Evolutionary conservation across 495 filamentous ascomycete species (phyloP).

Genomic region (Daldinia bambusicola): DNA sequence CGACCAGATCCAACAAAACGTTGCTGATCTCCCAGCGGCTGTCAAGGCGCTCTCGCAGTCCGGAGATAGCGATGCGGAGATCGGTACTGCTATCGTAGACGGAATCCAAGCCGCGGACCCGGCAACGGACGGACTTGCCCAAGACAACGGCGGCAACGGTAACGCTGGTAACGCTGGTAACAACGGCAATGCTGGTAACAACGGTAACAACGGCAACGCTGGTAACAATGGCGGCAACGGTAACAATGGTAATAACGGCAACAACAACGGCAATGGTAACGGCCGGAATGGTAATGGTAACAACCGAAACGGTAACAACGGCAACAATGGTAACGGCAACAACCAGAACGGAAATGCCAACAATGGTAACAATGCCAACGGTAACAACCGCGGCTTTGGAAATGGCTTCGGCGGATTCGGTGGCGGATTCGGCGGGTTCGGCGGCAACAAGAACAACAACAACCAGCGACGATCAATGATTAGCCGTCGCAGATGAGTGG

Average conservation of each 20-base stretch:
- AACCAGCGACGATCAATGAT: neutral
- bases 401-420: neutral
- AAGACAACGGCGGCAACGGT: neutral
- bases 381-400: neutral
- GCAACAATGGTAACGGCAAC: neutral
- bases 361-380: neutral
- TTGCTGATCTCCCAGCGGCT: conserved; percentile 51
- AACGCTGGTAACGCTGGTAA: conserved; percentile 3
- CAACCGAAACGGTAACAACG: conserved; percentile 2
- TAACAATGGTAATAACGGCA: conserved; percentile 3
- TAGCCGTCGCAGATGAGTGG: neutral
- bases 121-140: conserved; percentile 20
- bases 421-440: neutral
- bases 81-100: conserved; percentile 27
- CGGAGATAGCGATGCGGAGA: conserved; percentile 18
- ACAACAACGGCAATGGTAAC: conserved; percentile 4
- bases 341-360: conserved; percentile 15
- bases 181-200: neutral
- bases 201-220: neutral
- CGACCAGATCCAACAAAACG: conserved; percentile 48
- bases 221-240: neutral
- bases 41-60: conserved; percentile 44
- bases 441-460: conserved; percentile 4
- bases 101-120: conserved; percentile 32
- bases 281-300: neutral